Percentiles rank a stretch among this genome's conserved stretches.
phyloP scores from a whole-genome alignment of 805 yeast species.

The Starmerella stellata region DNA sequence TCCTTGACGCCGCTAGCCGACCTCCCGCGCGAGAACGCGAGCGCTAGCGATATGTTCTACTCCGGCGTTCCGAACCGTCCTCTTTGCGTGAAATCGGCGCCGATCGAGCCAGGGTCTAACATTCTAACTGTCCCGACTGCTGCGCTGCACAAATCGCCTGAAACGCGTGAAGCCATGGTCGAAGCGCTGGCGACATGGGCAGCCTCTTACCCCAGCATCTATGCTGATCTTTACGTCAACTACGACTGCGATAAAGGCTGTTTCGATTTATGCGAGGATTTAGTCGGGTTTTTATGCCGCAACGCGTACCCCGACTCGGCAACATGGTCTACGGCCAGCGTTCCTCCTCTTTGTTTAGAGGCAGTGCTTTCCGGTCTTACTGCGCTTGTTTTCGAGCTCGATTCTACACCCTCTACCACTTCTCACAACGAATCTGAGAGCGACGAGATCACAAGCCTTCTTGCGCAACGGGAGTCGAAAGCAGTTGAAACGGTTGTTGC shows the following conservation, averaged over 20 bases:
- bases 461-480: constrained; percentile 27
- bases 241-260: constrained; percentile 86
- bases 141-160: constrained; percentile 19
- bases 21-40: constrained; percentile 24
- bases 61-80: constrained; percentile 26
- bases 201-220: constrained; percentile 48
- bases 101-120: constrained; percentile 18
- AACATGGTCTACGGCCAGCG: constrained; percentile 54
- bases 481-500: constrained; percentile 63
- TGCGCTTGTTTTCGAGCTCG: constrained; percentile 16
- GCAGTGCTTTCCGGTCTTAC: constrained; percentile 55
- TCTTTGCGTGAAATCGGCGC: constrained; percentile 40
- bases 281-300: constrained; percentile 54
- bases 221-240: constrained; percentile 56
- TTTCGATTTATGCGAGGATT: constrained; percentile 50
- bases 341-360: constrained; percentile 86
- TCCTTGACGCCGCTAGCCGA: constrained; percentile 24
- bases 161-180: constrained; percentile 53
- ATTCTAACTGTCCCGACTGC: constrained; percentile 12
- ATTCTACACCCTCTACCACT: no score
- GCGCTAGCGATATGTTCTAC: constrained; percentile 24
- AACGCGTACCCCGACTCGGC: constrained; percentile 80
- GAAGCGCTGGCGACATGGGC: constrained; percentile 53
- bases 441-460: background rate
- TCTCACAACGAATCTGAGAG: constrained; percentile 17